phyloP scores from a whole-genome alignment of 192 early-diverging fungal genomes.

The Gigaspora rosea region DNA sequence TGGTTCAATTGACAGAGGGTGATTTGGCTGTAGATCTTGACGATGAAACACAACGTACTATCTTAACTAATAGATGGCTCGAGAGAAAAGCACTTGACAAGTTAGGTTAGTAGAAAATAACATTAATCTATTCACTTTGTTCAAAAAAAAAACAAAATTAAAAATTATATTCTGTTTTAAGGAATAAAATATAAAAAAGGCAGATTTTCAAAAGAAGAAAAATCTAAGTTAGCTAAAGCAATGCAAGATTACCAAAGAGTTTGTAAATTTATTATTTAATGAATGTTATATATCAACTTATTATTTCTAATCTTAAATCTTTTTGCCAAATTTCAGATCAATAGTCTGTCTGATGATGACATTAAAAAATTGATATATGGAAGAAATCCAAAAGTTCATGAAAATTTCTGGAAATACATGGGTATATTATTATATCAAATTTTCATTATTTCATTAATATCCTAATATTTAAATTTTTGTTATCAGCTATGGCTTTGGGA shows the following conservation, averaged over 20 bases:
- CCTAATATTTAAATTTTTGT: background rate
- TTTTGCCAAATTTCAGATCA: background rate
- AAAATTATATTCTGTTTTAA: background rate
- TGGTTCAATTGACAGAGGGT: too few species aligned
- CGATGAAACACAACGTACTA: too few species aligned
- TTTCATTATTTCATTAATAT: background rate
- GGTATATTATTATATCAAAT: slow-evolving; percentile 23
- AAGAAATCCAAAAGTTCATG: slow-evolving; percentile 31
- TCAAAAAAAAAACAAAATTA: background rate
- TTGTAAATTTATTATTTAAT: slow-evolving; percentile 1
- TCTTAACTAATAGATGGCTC: slow-evolving; percentile 5
- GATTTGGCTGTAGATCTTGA: too few species aligned
- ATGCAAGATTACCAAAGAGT: slow-evolving; percentile 35
- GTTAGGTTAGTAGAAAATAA: background rate
- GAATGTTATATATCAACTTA: background rate
- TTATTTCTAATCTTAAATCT: slow-evolving; percentile 15
- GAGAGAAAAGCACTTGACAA: background rate
- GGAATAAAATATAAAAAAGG: slow-evolving; percentile 26
- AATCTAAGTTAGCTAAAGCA: slow-evolving; percentile 21
- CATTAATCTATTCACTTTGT: background rate
- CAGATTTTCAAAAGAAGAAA: slow-evolving; percentile 28
- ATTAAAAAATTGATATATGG: background rate
- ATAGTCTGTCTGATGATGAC: slow-evolving; percentile 1
- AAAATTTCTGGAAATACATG: slow-evolving; percentile 36
- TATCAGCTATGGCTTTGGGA: slow-evolving; percentile 33